Base-by-base conservation (phyloP, 192 early-diverging fungal species). In the Entomortierella lignicola region DNA sequence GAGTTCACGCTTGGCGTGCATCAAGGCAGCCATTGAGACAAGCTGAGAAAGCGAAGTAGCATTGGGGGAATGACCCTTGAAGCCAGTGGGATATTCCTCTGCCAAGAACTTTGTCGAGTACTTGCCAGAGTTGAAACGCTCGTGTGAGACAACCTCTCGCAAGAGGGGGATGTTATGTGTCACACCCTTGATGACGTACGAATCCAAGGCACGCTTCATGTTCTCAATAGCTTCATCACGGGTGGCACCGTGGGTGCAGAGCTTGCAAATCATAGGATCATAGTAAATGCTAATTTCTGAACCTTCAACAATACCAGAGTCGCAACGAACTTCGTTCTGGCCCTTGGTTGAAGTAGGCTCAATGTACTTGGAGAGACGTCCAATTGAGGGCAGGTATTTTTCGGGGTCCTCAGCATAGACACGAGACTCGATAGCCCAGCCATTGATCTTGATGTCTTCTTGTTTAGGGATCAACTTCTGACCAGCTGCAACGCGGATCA, bases 351-450 rank as follows among this genome's bases (percentile, higher is more conserved):
- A 81, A 21, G 54, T 60, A 0, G 97, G 95, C 73, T 98, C 97
- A 30, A 90, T 89, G 84, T 98, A 98, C 77, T 89, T 89, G 27
- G 85, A 82, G 54, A 98, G 88, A 34, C 91, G 89, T 51, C 97
- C 97, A 63, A 97, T 96, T 42, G 94, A 96, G 4, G 97, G 96
- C 37, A 98, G 83, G 85, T 95, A 97, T 81, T 92, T 95, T 55
- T 92, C 92, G 3, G 97, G 95, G 74, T 98, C 94, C 77, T 98
- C 97, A 29, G 97, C 97, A 74, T 98, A 98, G 17, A 98, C 94
- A 55, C 97, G 91, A 17, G 97, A 94, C 85, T 98, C 97, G 66
- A 96, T 89, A 8, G 97, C 93, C 95, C 95, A 97, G 2, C 97
- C 97, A 48, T 93, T 86, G 59, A 92, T 90, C 47, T 86, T 83